Conservation (phyloP, 2,329 filamentous ascomycete genomes). For the Myriosclerotinia curreyana region DNA sequence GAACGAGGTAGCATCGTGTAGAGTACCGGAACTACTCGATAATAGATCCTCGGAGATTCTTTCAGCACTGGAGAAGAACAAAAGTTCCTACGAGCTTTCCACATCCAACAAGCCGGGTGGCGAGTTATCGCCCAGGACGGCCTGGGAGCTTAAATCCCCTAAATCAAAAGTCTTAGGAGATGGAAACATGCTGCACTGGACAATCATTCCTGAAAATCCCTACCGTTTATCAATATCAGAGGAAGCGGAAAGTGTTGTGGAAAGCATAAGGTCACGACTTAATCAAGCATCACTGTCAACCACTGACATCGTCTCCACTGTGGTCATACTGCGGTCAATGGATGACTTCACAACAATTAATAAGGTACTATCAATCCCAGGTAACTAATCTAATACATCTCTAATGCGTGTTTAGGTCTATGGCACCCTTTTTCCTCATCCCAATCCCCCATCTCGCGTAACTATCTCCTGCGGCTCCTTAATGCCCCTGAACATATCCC, state of each 20-base stretch:
- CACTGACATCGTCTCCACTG: constrained; percentile 51
- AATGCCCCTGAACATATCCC: constrained; percentile 58
- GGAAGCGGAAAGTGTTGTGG: constrained; percentile 50
- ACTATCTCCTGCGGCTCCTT: constrained; percentile 73
- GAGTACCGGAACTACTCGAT: constrained; percentile 67
- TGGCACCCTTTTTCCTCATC: constrained; percentile 66
- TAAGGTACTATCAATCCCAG: constrained; percentile 36
- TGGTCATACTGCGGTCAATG: constrained; percentile 77
- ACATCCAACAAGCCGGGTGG: background rate
- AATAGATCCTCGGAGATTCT: constrained; percentile 47
- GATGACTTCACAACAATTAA: constrained; percentile 75
- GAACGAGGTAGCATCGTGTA: constrained; percentile 39
- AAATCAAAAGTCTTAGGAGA: background rate
- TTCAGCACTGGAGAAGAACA: constrained; percentile 17
- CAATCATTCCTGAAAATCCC: constrained; percentile 20
- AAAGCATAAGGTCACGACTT: constrained; percentile 46
- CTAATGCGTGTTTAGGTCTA: constrained; percentile 52
- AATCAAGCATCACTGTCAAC: constrained; percentile 40
- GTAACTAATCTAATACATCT: constrained; percentile 4
- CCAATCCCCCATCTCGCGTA: constrained; percentile 82
- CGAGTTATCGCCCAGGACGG: background rate
- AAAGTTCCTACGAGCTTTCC: background rate
- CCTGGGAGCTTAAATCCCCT: constrained; percentile 7
- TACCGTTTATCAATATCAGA: constrained; percentile 42
- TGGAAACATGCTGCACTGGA: constrained; percentile 27